These are phyloP conservation scores for Ceratobasidium papillatum DNA, from an alignment of 1,284 basidiomycete genomes.

Conservation along the genomic window DNA sequence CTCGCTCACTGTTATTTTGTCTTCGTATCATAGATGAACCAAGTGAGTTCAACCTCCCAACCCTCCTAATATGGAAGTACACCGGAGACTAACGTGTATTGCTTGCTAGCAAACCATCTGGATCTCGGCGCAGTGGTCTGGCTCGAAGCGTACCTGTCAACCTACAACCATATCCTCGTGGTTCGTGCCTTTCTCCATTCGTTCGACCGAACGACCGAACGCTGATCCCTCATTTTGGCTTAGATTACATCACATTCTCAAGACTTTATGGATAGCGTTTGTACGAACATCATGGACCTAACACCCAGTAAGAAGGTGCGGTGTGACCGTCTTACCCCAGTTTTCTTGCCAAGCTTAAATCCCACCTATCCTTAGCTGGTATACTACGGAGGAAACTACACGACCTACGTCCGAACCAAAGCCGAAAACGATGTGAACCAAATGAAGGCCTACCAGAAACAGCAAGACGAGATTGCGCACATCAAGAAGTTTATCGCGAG, in stretches of 20 bases:
- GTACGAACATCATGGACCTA: conserved; percentile 98
- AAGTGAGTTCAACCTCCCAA: conserved; percentile 42
- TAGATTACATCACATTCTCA: conserved; percentile 92
- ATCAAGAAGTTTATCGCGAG: conserved; percentile 99
- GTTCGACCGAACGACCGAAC: neutral
- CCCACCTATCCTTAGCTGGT: conserved; percentile 57
- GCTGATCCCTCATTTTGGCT: conserved; percentile 25
- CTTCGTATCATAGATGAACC: conserved; percentile 48
- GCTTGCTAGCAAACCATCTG: conserved; percentile 72
- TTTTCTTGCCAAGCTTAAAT: neutral
- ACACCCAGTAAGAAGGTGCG: conserved; percentile 80
- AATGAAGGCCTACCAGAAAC: conserved; percentile 98
- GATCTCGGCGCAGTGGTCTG: conserved; percentile 98
- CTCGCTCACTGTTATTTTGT: neutral
- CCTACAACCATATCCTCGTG: conserved; percentile 98
- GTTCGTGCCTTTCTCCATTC: conserved; percentile 44
- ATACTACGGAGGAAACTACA: conserved; percentile 97
- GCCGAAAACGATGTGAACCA: conserved; percentile 98
- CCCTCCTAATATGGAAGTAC: neutral
- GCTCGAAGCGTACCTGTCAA: conserved; percentile 97
- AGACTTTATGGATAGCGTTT: conserved; percentile 96
- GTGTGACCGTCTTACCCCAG: conserved; percentile 40
- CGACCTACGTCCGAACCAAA: conserved; percentile 96
- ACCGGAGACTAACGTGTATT: conserved; percentile 12
- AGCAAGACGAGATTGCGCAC: conserved; percentile 97